Evolutionary conservation across 495 filamentous ascomycete species (phyloP).

Genomic region (Pseudevernia furfuracea): DNA sequence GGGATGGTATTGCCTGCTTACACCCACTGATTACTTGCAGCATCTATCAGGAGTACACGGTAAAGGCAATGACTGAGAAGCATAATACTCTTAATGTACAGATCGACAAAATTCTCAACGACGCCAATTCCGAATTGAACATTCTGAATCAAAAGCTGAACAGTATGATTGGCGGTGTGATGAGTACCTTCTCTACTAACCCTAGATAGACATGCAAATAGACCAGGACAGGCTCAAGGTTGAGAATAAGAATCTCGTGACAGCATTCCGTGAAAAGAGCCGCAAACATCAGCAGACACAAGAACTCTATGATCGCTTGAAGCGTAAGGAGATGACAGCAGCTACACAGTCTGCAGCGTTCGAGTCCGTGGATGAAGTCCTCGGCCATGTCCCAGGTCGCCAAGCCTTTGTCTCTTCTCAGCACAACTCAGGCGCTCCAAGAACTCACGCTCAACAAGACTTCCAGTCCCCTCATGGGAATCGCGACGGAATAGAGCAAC

Average conservation of each 20-base stretch:
- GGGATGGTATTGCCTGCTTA: conserved; percentile 1
- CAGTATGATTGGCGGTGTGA: conserved; percentile 30
- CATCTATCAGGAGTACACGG: conserved; percentile 72
- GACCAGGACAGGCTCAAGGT: conserved; percentile 60
- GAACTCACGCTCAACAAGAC: conserved; percentile 27
- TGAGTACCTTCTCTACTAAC: neutral
- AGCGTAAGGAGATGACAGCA: conserved; percentile 60
- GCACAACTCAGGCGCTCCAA: conserved; percentile 20
- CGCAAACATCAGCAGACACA: conserved; percentile 70
- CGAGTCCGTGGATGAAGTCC: conserved; percentile 51
- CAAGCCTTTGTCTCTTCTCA: conserved; percentile 18
- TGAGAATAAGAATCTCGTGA: conserved; percentile 69
- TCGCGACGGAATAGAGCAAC: conserved; percentile 36
- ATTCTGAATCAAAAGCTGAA: conserved; percentile 55
- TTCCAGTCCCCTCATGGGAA: conserved; percentile 28
- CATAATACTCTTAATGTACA: conserved; percentile 60
- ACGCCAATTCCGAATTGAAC: conserved; percentile 73
- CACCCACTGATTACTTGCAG: conserved; percentile 37
- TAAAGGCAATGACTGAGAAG: conserved; percentile 67
- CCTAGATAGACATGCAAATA: conserved; percentile 50
- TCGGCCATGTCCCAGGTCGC: conserved; percentile 23
- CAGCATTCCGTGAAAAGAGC: conserved; percentile 63
- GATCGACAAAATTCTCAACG: conserved; percentile 70
- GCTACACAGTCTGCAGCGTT: conserved; percentile 64
- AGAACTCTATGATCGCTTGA: conserved; percentile 77